Base-by-base conservation (phyloP, 768 basidiomycete genomes). In the Collybiopsis confluens region DNA sequence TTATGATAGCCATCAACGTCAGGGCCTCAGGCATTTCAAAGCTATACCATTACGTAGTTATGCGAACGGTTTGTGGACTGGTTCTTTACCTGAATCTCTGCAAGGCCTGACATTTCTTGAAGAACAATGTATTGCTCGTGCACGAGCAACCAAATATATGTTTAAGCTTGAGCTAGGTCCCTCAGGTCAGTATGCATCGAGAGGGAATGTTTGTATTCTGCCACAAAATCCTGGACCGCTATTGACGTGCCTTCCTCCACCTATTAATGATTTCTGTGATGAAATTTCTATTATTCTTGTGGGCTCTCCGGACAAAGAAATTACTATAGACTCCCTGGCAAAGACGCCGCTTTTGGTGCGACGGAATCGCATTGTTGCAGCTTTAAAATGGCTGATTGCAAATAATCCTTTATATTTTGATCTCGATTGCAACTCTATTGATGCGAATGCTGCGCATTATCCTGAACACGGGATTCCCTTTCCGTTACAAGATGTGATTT, bases 241-340 rank as follows among this genome's bases (percentile, higher is more conserved):
- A 9, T 1, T 38, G 2, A 26, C 20, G 16, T 37, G 44, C 18
- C 49, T 61, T 52, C 62, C 60, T 3, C 50, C 48, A 2, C 60
- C 62, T 1, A 27, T 63, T 11, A 47, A 16, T 45, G 13, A 28
- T 16, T 23, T 63, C 1, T 35, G 35, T 30, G 62, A 58, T 23
- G 58, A 61, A 33, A 56, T 63, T n/a, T 61, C 48, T 58, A 54
- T 63, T 1, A 58, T 63, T 45, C 55, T 63, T n/a, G 62, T 63
- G 35, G 58, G 58, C 8, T 61, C 62, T 9, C 49, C 60, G 11
- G 54, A 54, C 37, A 54, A 54, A 15, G 52, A 56, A 15, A 48
- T 61, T 11, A 60, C 56, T 16, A 24, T 26, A 21, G 59, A 55
- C n/a, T 54, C 55, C 44, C 40, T 61, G 1, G 18, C 18, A 27